Percentiles rank a stretch among this genome's conserved stretches.
These are phyloP conservation scores for Solanum pinnatisectum DNA, from an alignment of 257 asterid genomes.

Conservation along the genomic window DNA sequence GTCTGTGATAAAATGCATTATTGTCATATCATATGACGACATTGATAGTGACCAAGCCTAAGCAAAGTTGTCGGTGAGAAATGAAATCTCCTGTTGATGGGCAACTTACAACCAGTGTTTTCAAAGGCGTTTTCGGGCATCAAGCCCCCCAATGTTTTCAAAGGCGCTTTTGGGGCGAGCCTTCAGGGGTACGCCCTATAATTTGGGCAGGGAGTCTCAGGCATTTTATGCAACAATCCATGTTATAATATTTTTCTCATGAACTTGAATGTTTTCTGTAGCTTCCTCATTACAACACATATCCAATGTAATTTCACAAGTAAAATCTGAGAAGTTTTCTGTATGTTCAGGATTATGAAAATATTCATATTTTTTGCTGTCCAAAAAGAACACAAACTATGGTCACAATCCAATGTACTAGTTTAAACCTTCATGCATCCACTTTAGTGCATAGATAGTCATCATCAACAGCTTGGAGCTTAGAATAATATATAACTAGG, in stretches of 20 bases:
- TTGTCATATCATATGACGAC: neutral
- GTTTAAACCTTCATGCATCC: neutral
- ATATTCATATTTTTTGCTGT: neutral
- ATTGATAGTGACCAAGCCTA: neutral
- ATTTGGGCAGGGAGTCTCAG: too few species aligned
- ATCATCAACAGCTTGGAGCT: neutral
- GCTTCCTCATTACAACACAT: neutral
- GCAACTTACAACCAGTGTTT: neutral
- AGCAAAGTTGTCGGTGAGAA: neutral
- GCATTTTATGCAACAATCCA: neutral
- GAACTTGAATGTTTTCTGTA: too few species aligned
- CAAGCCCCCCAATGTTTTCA: too few species aligned
- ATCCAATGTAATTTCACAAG: neutral
- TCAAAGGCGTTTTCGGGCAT: neutral
- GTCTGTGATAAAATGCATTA: neutral
- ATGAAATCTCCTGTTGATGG: neutral
- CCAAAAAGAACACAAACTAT: neutral
- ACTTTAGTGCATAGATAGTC: neutral
- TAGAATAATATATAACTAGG: neutral
- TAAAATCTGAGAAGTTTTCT: neutral
- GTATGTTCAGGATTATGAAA: neutral
- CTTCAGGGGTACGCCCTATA: too few species aligned
- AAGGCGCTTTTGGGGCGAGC: too few species aligned
- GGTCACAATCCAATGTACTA: neutral
- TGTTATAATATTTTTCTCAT: neutral